These are phyloP conservation scores for Phytophthora sp. DNA, from an alignment of 352 stramenopile genomes.

Conservation along the genomic window DNA sequence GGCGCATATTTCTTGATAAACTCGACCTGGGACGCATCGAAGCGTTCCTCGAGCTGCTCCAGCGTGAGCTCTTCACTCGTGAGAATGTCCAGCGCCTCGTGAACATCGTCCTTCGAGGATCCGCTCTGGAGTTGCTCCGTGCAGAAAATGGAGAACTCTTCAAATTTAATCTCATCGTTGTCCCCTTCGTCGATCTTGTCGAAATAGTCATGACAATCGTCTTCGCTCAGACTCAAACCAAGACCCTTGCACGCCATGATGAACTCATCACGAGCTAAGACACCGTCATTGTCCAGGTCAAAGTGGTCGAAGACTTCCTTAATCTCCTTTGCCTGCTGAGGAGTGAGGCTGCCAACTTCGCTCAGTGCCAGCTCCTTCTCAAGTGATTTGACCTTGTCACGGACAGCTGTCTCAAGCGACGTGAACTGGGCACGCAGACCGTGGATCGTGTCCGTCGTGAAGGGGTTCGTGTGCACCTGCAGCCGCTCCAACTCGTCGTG, in stretches of 20 bases:
- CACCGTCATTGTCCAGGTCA: constrained; percentile 86
- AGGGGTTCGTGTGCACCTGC: constrained; percentile 90
- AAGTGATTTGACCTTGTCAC: constrained; percentile 87
- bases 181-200: constrained; percentile 87
- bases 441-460: constrained; percentile 92
- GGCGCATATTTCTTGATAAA: constrained; percentile 83
- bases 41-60: constrained; percentile 84
- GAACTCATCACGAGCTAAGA: constrained; percentile 88
- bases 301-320: constrained; percentile 93
- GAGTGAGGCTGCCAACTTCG: constrained; percentile 82
- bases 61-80: constrained; percentile 73
- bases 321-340: constrained; percentile 87
- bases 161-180: constrained; percentile 86
- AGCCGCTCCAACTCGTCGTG: constrained; percentile 82
- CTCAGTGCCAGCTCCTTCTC: constrained; percentile 89
- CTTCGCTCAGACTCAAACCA: constrained; percentile 84
- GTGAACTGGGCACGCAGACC: constrained; percentile 83
- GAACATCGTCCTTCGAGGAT: constrained; percentile 83
- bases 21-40: constrained; percentile 73
- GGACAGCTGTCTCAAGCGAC: constrained; percentile 79
- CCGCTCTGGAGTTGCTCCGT: constrained; percentile 90
- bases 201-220: constrained; percentile 90
- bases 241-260: constrained; percentile 92
- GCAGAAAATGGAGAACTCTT: constrained; percentile 88
- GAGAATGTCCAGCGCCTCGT: constrained; percentile 83